phyloP scores from a whole-genome alignment of 2,329 filamentous ascomycete species.

The Dryadomyces quercivorus region DNA sequence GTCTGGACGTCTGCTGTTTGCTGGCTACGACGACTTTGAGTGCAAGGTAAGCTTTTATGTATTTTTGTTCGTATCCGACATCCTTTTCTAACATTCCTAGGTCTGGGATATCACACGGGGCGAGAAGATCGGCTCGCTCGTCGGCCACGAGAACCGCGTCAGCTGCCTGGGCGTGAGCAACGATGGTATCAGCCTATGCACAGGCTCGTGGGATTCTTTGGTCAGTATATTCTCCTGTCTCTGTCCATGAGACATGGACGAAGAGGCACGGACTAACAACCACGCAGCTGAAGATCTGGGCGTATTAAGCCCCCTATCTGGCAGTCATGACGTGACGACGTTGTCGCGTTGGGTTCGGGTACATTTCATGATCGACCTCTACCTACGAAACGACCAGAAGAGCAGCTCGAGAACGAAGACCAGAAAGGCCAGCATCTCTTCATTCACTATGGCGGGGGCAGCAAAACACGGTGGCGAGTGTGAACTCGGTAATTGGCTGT shows the following conservation, averaged over 20 bases:
- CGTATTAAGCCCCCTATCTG: slow-evolving; percentile 42
- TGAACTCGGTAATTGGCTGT: not conserved
- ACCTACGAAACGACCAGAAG: not conserved
- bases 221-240: slow-evolving; percentile 56
- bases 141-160: slow-evolving; percentile 96
- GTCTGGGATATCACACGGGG: slow-evolving; percentile 97
- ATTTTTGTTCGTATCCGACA: not conserved
- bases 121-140: slow-evolving; percentile 91
- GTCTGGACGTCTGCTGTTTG: slow-evolving; percentile 87
- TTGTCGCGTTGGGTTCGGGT: slow-evolving; percentile 1
- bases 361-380: not conserved
- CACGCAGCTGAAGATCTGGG: slow-evolving; percentile 72
- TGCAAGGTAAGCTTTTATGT: slow-evolving; percentile 67
- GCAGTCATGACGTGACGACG: slow-evolving; percentile 8
- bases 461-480: not conserved
- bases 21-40: slow-evolving; percentile 97
- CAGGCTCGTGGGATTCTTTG: slow-evolving; percentile 97
- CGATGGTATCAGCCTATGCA: slow-evolving; percentile 97
- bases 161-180: slow-evolving; percentile 98
- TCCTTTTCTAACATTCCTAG: slow-evolving; percentile 29
- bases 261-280: slow-evolving; percentile 19
- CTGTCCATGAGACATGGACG: no score
- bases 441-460: not conserved
- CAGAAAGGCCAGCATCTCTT: not conserved
- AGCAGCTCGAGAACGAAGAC: not conserved